These are phyloP conservation scores for Xylaria flabelliformis DNA, from an alignment of 495 filamentous ascomycete species.

Conservation along the genomic window DNA sequence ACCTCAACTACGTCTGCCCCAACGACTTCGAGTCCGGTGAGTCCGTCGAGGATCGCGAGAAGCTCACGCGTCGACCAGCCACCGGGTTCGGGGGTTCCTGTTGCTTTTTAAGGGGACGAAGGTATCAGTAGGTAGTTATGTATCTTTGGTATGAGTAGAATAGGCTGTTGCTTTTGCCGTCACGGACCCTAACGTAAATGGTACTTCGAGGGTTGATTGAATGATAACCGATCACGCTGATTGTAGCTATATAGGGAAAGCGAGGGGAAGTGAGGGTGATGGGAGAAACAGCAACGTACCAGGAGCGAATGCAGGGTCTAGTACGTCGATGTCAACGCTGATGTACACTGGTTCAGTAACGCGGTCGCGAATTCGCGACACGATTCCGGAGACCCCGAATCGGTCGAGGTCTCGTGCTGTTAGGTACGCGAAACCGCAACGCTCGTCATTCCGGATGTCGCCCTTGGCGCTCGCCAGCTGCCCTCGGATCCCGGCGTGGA, in stretches of 20 bases:
- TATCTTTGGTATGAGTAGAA: neutral
- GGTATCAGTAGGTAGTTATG: neutral
- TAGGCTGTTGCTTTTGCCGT: neutral
- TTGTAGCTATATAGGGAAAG: neutral
- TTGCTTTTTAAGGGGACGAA: slow-evolving; percentile 53
- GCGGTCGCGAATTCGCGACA: slow-evolving; percentile 73
- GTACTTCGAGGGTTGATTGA: neutral
- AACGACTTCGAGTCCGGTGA: slow-evolving; percentile 75
- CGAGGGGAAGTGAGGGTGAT: slow-evolving; percentile 39
- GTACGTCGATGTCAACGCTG: slow-evolving; percentile 86
- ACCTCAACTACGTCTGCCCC: slow-evolving; percentile 84
- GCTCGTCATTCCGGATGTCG: slow-evolving; percentile 83
- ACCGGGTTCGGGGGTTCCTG: slow-evolving; percentile 86
- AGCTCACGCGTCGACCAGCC: slow-evolving; percentile 84
- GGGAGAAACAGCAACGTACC: slow-evolving; percentile 46
- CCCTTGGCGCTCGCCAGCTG: slow-evolving; percentile 69
- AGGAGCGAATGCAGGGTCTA: slow-evolving; percentile 72
- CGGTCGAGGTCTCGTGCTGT: slow-evolving; percentile 83
- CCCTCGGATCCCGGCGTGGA: slow-evolving; percentile 86
- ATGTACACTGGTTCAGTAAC: slow-evolving; percentile 78
- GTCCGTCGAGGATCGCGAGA: slow-evolving; percentile 51
- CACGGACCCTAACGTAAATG: neutral
- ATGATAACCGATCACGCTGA: neutral
- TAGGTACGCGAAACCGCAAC: slow-evolving; percentile 82
- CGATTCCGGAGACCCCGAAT: slow-evolving; percentile 73